Evolutionary conservation across 1,139 yeast genomes (phyloP).

Genomic region (Taphrina sp.): DNA sequence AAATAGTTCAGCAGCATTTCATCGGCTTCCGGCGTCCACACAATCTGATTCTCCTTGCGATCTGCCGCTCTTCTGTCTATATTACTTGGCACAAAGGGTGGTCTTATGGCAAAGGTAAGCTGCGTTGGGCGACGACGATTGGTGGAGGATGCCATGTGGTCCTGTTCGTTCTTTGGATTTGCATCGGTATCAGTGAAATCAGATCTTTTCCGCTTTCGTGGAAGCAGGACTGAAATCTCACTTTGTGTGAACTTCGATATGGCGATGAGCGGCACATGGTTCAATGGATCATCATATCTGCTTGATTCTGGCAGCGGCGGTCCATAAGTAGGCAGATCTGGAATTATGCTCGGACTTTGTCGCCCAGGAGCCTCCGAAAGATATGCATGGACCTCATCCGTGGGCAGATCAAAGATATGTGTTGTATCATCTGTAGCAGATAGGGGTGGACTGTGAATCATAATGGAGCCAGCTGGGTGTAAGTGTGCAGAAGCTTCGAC

Average conservation of each 20-base stretch:
- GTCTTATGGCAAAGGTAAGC: constrained; percentile 49
- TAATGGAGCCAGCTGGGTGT: neutral
- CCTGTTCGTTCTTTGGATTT: neutral
- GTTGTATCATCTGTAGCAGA: constrained; percentile 16
- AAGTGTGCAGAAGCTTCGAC: neutral
- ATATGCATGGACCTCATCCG: constrained; percentile 29
- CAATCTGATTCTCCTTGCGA: constrained; percentile 60
- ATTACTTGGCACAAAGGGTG: constrained; percentile 64
- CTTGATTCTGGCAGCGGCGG: constrained; percentile 31
- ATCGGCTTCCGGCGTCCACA: constrained; percentile 95
- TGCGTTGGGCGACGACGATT: constrained; percentile 13
- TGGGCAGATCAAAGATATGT: constrained; percentile 22
- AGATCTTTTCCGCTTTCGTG: constrained; percentile 19
- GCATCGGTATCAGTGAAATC: constrained; percentile 10
- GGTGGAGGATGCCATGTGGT: neutral
- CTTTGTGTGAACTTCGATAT: constrained; percentile 29
- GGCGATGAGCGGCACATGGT: constrained; percentile 15
- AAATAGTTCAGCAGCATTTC: constrained; percentile 73
- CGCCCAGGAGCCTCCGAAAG: constrained; percentile 2
- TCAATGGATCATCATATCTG: constrained; percentile 9
- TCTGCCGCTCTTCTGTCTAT: constrained; percentile 48
- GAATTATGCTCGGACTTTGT: constrained; percentile 10
- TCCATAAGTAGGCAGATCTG: constrained; percentile 33
- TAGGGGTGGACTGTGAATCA: constrained; percentile 21
- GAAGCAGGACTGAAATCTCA: neutral